phyloP scores from a whole-genome alignment of 331 rosid genomes.

The Spiraea crenata region DNA sequence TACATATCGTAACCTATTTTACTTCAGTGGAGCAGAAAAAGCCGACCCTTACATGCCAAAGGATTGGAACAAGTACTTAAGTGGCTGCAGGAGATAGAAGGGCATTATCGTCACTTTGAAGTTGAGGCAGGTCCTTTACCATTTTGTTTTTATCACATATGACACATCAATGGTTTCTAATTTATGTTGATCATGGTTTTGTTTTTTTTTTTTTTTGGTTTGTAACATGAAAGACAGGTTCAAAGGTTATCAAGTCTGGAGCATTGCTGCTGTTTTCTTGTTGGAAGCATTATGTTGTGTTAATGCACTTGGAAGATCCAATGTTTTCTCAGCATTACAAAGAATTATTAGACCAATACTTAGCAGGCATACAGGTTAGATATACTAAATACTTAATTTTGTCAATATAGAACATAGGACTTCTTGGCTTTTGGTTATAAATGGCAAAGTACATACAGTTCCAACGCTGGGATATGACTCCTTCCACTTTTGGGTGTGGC shows the following conservation, averaged over 20 bases:
- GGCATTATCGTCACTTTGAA: conserved; percentile 42
- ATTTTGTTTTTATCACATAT: conserved; percentile 13
- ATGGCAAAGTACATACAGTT: neutral
- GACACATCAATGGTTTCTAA: conserved; percentile 22
- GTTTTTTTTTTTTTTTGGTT: conserved; percentile 27
- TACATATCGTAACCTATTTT: neutral
- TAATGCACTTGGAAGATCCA: conserved; percentile 72
- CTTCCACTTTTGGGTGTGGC: neutral
- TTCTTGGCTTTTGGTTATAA: conserved; percentile 1
- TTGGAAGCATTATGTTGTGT: conserved; percentile 89
- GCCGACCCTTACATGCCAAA: conserved; percentile 72
- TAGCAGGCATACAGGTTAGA: conserved; percentile 86
- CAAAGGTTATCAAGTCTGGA: conserved; percentile 60
- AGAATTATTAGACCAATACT: conserved; percentile 75
- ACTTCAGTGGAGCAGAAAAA: conserved; percentile 85
- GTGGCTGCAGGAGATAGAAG: conserved; percentile 77
- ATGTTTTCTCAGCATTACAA: conserved; percentile 53
- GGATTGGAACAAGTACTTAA: conserved; percentile 85
- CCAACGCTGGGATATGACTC: neutral
- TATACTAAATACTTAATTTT: conserved; percentile 21
- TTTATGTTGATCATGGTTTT: conserved; percentile 27
- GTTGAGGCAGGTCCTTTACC: conserved; percentile 78
- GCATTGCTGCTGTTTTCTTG: conserved; percentile 78
- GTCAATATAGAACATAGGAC: conserved; percentile 8
- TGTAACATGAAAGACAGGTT: conserved; percentile 53